Base-by-base conservation (phyloP, 176 grass and related monocot genomes). In the Phragmites australis region DNA sequence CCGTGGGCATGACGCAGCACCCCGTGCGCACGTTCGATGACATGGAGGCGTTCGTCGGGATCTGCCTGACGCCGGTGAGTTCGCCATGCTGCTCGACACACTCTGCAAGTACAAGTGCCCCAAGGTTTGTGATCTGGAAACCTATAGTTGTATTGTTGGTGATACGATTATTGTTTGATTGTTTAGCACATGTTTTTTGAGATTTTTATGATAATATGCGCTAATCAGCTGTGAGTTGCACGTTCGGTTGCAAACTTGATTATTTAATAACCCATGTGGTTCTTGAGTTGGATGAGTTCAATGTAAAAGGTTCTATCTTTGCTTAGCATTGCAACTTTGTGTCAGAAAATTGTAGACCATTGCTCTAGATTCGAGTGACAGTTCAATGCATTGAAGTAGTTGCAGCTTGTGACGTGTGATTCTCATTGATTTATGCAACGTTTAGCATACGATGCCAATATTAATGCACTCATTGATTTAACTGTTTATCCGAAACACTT, bases 61-160 rank as follows among this genome's bases (percentile, higher is more conserved):
- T 92, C 74, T 92, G 74, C 88, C 95, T 12, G 49, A 84, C 63
- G 82, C 65, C 40, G 70, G 25, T 39, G 90, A 94, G 77, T 93
- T 98, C 70, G 74, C 87, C 40, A 94, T 89, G 68, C 60, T 98
- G 65, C 88, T 98, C 6, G 90, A 98, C 80, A 94, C 90, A 37
- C 87, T 98, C 59, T 94, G 88, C 90, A 98, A 98, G 85, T 98
- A 98, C 83, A 89, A 93, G 23, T 91, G 93, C 77, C 88, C 92
- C 9, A 98, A 98, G 90, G 95, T 94, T 68, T 16, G 62, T 64
- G 15, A 45, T 65, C 43, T 23, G 13, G 61, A 68, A 75, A 55
- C 48, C 34, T 59, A 5, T 37, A n/a, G 42, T 64, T 62, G 43
- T 46, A 26, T 53, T 4, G 7, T 18, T 66, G 44, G 22, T 81